Evolutionary conservation across 192 early-diverging fungal species (phyloP), one percentile per base, ranked within the genome.

Genomic region (Backusella tarrabulga): DNA sequence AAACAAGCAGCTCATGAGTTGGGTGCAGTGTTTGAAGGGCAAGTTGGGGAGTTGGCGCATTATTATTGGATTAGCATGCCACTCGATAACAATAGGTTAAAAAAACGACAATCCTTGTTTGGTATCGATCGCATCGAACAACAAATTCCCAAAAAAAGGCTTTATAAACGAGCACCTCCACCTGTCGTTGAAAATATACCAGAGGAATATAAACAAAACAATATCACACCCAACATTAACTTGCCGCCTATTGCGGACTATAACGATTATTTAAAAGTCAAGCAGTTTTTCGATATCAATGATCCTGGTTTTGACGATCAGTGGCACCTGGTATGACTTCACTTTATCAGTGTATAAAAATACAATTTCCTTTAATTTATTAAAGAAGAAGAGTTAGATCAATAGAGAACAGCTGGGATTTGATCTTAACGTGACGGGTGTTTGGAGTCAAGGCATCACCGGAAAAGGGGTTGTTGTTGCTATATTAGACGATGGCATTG

Each of bases 401-500:
- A 90, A 90, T 77, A 75, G 79, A 6, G 42, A 75, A 1, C 76
- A 87, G 68, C 38, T 29, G 6, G 94, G 94, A 8, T 89, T 94
- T 83, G 97, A 99, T 82, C 86, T 99, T 46, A 99, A 99, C 84
- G 89, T 98, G 19, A 94, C 97, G 15, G 93, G 88, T 26, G 93
- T 98, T 29, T 99, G 98, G 98, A 80, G 84, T 34, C 90, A 94
- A 90, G 88, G 92, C 36, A 91, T 97, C 67, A 97, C 95, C 23
- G 98, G 98, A 34, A 86, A 94, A 34, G 91, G 91, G 40, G 90
- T 95, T 0, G 91, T 92, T 5, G 98, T 98, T 4, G 95, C 92
- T 19, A 93, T 99, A 68, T 89, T 99, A 40, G 98, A 99, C 79
- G 98, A 99, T 81, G 98, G 98, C 1, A 82, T 99, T 60, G 97